phyloP scores from a whole-genome alignment of 2,329 filamentous ascomycete genomes.

The Colletotrichum orbiculare region DNA sequence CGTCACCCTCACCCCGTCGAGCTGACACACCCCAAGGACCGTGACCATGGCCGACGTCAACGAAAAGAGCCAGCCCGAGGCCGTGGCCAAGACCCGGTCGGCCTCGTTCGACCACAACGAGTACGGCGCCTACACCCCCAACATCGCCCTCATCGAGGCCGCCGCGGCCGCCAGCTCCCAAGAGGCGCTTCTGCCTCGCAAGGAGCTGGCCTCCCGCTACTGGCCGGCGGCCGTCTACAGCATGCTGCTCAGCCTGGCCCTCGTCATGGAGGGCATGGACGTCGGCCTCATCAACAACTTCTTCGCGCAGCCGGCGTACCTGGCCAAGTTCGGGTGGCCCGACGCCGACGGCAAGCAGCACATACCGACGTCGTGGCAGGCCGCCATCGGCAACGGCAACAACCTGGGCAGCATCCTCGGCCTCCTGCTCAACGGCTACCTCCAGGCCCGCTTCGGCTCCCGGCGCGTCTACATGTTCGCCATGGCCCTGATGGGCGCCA shows the following conservation, averaged over 20 bases:
- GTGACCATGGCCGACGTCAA: too few species aligned
- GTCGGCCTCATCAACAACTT: slow-evolving; percentile 53
- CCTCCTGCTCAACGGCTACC: slow-evolving; percentile 52
- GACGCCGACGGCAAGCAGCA: slow-evolving; percentile 49
- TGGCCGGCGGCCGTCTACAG: slow-evolving; percentile 44
- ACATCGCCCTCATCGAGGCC: slow-evolving; percentile 47
- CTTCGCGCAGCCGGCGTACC: slow-evolving; percentile 47
- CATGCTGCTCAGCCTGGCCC: slow-evolving; percentile 44
- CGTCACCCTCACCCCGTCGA: not conserved
- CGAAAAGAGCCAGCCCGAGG: not conserved
- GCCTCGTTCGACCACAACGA: slow-evolving; percentile 40
- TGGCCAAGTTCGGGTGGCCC: slow-evolving; percentile 48
- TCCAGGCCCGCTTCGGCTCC: slow-evolving; percentile 49
- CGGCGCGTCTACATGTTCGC: slow-evolving; percentile 51
- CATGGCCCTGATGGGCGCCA: slow-evolving; percentile 46
- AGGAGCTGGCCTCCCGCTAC: slow-evolving; percentile 47
- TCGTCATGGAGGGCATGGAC: slow-evolving; percentile 50
- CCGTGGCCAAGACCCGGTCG: slow-evolving; percentile 17
- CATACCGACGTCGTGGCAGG: slow-evolving; percentile 57
- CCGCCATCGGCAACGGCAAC: slow-evolving; percentile 53
- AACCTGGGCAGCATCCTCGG: slow-evolving; percentile 56
- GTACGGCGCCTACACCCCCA: slow-evolving; percentile 39
- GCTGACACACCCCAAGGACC: not conserved
- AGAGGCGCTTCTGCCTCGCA: slow-evolving; percentile 43
- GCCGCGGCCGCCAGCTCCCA: slow-evolving; percentile 45